Evolutionary conservation across 257 asterid species (phyloP), one percentile per base, ranked within the genome.

Genomic region (Plectranthus barbatus): DNA sequence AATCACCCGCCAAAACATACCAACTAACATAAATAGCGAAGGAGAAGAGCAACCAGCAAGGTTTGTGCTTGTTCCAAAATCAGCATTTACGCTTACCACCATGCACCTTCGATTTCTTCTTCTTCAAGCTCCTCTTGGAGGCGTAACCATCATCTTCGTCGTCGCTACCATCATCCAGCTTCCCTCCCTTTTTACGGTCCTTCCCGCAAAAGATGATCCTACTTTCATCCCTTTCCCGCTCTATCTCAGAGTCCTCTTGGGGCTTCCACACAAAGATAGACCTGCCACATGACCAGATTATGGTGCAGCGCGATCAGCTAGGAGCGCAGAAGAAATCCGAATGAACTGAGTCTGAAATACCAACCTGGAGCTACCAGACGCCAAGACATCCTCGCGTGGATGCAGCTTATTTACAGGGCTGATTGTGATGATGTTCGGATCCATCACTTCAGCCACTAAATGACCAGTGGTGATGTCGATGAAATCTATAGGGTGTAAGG

Each of bases 361-460:
- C 18, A 39, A 92, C 97, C 99, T 89, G 59, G 99, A 89, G 77
- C 99, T 89, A 60, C 99, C 97, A 60, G 95, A 85, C 2, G 99
- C 97, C 81, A 92, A 70, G 72, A 92, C 78, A 80, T 92, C 99
- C 55, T 89, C 87, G 17, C 85, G 86, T 12, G 97, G 99, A 78
- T 89, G 99, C 55, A 89, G 79, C 88, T 92, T 92, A 70, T 89
- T 92, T 58, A 92, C 97, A n/a, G 99, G 90, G 70, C 79, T 85
- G 65, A 92, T 92, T 23, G 97, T 92, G 29, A 91, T 92, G 50
- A 92, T 87, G 68, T 92, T 92, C 10, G 97, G 97, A 76, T 92
- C 95, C 75, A 83, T 85, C 62, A 92, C 86, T 74, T 87, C 94
- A 8, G 99, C 96, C 42, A 92, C 90, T 73, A 92, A 78, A 79